Percentiles rank a stretch among this genome's conserved stretches.
Conservation (phyloP, 352 stramenopile species). For the Phytopythium vexans region DNA sequence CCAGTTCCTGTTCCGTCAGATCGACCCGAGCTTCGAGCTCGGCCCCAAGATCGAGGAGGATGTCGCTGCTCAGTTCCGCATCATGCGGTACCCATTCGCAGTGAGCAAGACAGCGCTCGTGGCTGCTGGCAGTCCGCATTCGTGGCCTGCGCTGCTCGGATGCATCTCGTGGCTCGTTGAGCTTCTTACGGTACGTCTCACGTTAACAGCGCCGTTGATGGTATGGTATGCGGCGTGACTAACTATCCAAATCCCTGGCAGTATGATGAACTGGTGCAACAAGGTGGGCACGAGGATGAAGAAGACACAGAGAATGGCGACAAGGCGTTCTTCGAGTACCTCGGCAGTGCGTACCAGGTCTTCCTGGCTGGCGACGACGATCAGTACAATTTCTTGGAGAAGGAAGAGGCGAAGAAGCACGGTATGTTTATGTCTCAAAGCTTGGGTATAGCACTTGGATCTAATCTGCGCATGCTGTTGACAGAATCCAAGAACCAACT, state of each 20-base stretch:
- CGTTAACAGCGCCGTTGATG: neutral
- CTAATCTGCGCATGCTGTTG: slow-evolving; percentile 4
- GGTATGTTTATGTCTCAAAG: slow-evolving; percentile 18
- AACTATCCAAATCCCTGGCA: slow-evolving; percentile 11
- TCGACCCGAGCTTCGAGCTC: slow-evolving; percentile 92
- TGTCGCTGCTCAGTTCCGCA: slow-evolving; percentile 64
- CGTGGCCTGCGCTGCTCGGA: slow-evolving; percentile 94
- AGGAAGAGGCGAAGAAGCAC: slow-evolving; percentile 54
- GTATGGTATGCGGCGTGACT: neutral
- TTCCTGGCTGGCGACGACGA: slow-evolving; percentile 96
- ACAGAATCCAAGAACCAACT: slow-evolving; percentile 52
- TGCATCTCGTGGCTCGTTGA: slow-evolving; percentile 97
- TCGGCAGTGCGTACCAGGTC: slow-evolving; percentile 88
- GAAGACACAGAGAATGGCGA: slow-evolving; percentile 77
- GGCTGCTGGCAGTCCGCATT: slow-evolving; percentile 93
- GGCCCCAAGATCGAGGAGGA: slow-evolving; percentile 77
- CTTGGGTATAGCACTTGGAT: neutral
- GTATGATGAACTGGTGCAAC: slow-evolving; percentile 84
- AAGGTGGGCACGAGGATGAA: slow-evolving; percentile 51
- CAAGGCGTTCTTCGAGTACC: slow-evolving; percentile 94
- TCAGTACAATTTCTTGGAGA: slow-evolving; percentile 82
- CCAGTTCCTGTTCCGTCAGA: slow-evolving; percentile 93
- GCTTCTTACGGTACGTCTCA: slow-evolving; percentile 76
- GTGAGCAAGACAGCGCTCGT: slow-evolving; percentile 96
- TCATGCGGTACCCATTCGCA: slow-evolving; percentile 92